These are phyloP conservation scores for Amesomyces nigricolor DNA, from an alignment of 2,329 filamentous ascomycete species.

Conservation along the genomic window DNA sequence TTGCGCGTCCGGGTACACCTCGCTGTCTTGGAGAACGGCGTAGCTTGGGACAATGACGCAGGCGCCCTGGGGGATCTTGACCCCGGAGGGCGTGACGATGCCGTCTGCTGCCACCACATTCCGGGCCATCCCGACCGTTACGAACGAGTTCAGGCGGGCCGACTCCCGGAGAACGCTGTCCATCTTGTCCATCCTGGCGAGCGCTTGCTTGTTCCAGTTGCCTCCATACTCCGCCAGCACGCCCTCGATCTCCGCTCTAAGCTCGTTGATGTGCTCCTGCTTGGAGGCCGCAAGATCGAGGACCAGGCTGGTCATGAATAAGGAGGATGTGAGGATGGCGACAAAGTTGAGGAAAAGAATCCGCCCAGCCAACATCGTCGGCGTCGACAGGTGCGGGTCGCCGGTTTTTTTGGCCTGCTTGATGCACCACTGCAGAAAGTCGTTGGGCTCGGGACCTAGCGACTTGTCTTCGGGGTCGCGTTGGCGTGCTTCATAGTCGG, in stretches of 20 bases:
- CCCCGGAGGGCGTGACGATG: constrained; percentile 32
- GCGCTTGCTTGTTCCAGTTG: constrained; percentile 31
- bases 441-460: constrained; percentile 15
- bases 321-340: constrained; percentile 37
- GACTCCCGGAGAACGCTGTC: constrained; percentile 40
- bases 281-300: constrained; percentile 38
- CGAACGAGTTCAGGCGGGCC: constrained; percentile 33
- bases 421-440: constrained; percentile 26
- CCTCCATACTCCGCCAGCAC: constrained; percentile 29
- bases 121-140: constrained; percentile 27
- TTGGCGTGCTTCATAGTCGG: constrained; percentile 22
- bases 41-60: constrained; percentile 30
- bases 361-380: constrained; percentile 27
- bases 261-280: constrained; percentile 37
- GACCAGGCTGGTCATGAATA: constrained; percentile 33
- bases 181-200: constrained; percentile 34
- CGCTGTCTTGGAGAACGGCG: constrained; percentile 28
- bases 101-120: constrained; percentile 26
- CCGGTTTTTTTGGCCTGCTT: constrained; percentile 20
- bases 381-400: constrained; percentile 26
- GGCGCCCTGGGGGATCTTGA: constrained; percentile 30
- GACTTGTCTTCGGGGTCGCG: constrained; percentile 23
- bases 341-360: constrained; percentile 34
- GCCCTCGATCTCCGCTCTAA: constrained; percentile 38
- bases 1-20: constrained; percentile 23